These are phyloP conservation scores for Verbena officinalis DNA, from an alignment of 257 asterid genomes.

Conservation along the genomic window DNA sequence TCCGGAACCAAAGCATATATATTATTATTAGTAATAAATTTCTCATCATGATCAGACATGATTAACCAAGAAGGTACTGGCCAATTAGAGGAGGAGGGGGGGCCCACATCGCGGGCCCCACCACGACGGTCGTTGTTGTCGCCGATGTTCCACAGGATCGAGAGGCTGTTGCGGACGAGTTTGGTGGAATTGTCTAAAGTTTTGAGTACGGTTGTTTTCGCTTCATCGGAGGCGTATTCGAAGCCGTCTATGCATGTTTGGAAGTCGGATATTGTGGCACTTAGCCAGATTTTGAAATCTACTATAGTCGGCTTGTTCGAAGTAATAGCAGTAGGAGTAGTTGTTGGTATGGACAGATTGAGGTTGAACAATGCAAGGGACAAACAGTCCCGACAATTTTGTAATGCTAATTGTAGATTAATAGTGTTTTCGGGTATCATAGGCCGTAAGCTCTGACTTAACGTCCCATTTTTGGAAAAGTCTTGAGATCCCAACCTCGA, in stretches of 20 bases:
- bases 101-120: too few species aligned
- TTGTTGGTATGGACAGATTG: neutral
- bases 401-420: constrained; percentile 4
- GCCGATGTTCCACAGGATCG: constrained; percentile 1
- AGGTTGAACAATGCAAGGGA: constrained; percentile 22
- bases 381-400: constrained; percentile 8
- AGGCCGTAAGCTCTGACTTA: neutral
- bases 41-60: constrained; percentile 15
- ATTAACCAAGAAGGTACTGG: constrained; percentile 25
- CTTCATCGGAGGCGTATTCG: neutral
- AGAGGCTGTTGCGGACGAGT: constrained; percentile 18
- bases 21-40: neutral
- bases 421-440: neutral
- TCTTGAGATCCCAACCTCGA: neutral
- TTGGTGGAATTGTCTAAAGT: constrained; percentile 18
- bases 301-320: neutral
- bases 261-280: constrained; percentile 16
- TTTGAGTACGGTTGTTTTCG: neutral
- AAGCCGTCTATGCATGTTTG: constrained; percentile 32
- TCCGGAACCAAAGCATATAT: neutral
- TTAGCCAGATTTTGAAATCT: constrained; percentile 27
- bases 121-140: neutral
- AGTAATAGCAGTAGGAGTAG: neutral
- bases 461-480: neutral
- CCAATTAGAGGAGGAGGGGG: constrained; percentile 1